Base-by-base conservation (phyloP, 352 stramenopile genomes). In the Globisporangium cystogenes region DNA sequence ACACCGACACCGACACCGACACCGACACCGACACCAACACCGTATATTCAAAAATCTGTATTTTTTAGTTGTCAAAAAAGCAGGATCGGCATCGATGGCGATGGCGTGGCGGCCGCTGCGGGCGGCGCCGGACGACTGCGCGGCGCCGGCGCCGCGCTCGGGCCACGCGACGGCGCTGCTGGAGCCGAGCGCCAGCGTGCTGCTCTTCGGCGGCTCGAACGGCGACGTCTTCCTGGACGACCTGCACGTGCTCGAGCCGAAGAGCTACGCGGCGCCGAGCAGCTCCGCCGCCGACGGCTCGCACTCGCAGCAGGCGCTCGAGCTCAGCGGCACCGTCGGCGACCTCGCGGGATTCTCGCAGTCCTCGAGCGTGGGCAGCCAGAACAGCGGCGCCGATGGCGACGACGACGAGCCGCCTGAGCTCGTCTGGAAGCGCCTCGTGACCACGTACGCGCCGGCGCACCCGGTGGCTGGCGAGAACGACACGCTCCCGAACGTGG, bases 141-240 rank as follows among this genome's bases (percentile, higher is more conserved):
- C 20, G 16, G 12, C 33, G 26, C 52, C 52, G 15, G 29, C 36
- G 21, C 20, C 37, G 43, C 76, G 79, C 24, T 83, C 76, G 8
- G 72, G 72, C 47, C 79, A 87, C 47, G 76, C 79, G 5, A 73
- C 84, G 68, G 74, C 76, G 48, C 62, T 84, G 27, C 57, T 90
- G 27, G 21, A 54, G 27, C 63, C 72, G 24, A 73, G 65, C 4
- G 41, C 57, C 16, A 87, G 74, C 64, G 52, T 84, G 41, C 59
- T 90, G 16, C 42, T 87, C 21, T 87, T 87, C 51, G 79, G 79
- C 20, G 79, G 79, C 14, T 83, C 72, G 18, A 71, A 86, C 62
- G 71, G 74, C 27, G 60, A 71, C 42, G 61, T 70, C 35, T 83
- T 83, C 56, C 79, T 77, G 54, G 72, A 81, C 50, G 80, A 90